phyloP scores from a whole-genome alignment of 202 grass and related monocot genomes.

The Carex arenaria region DNA sequence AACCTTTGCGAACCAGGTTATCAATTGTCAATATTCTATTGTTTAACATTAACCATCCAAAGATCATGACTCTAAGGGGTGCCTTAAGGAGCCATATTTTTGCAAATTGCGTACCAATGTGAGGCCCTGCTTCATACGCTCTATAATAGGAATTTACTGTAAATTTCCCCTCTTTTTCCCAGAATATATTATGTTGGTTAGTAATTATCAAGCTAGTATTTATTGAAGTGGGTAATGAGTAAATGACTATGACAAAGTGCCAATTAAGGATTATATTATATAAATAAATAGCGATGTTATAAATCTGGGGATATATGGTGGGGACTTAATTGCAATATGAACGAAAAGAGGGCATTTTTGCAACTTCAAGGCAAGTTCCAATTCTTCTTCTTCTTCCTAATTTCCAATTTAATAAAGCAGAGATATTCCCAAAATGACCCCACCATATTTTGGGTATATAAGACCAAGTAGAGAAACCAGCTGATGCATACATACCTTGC shows the following conservation, averaged over 20 bases:
- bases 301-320: slow-evolving; percentile 12
- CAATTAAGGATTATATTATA: neutral
- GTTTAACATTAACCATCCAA: too few relatives aligned
- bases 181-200: too few relatives aligned
- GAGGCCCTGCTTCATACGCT: too few relatives aligned
- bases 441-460: slow-evolving; percentile 20
- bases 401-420: slow-evolving; percentile 20
- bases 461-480: slow-evolving; percentile 6
- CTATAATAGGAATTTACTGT: too few relatives aligned
- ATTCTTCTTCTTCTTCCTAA: neutral
- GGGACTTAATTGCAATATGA: slow-evolving; percentile 13
- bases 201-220: too few relatives aligned
- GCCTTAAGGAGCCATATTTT: too few relatives aligned
- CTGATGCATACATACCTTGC: neutral
- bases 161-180: too few relatives aligned
- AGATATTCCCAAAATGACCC: slow-evolving; percentile 21
- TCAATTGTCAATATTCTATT: too few relatives aligned
- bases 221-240: neutral
- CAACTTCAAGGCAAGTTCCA: slow-evolving; percentile 26
- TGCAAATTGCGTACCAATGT: too few relatives aligned
- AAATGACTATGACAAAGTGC: neutral
- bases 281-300: neutral
- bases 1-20: too few relatives aligned
- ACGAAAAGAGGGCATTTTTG: slow-evolving; percentile 4
- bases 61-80: too few relatives aligned